Percentiles rank a stretch among this genome's conserved stretches.
Evolutionary conservation across 1,284 basidiomycete species (phyloP).

Genomic region (Boletus smithii): DNA sequence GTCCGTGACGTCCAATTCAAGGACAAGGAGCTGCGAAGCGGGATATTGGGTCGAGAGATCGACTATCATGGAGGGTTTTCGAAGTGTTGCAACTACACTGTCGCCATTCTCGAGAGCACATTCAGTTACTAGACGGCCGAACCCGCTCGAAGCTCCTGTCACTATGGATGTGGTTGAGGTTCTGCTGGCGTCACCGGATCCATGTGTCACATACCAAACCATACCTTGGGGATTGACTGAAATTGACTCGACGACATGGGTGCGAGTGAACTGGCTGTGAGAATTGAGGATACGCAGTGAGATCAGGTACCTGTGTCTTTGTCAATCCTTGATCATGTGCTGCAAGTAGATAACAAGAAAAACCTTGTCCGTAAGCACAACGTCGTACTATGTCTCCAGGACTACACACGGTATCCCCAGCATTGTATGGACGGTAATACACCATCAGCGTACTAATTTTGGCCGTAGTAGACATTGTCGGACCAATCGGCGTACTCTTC

Average conservation of each 20-base stretch:
- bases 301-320: background rate
- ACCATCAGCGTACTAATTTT: slow-evolving; percentile 16
- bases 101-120: slow-evolving; percentile 28
- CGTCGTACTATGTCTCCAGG: background rate
- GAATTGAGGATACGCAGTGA: no score
- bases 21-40: slow-evolving; percentile 22
- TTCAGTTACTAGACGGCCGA: slow-evolving; percentile 30
- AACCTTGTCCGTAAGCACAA: background rate
- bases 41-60: slow-evolving; percentile 26
- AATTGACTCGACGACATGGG: slow-evolving; percentile 6
- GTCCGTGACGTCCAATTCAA: slow-evolving; percentile 30
- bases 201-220: slow-evolving; percentile 25
- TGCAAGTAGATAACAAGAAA: background rate
- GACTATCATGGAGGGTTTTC: slow-evolving; percentile 23
- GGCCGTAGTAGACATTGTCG: slow-evolving; percentile 23
- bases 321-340: background rate
- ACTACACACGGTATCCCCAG: no score
- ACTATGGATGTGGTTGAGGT: slow-evolving; percentile 15
- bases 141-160: slow-evolving; percentile 33
- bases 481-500: slow-evolving; percentile 32
- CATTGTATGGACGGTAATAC: no score
- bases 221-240: slow-evolving; percentile 18
- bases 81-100: slow-evolving; percentile 34
- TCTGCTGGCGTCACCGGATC: background rate
- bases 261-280: background rate